Percentiles rank a stretch among this genome's conserved stretches.
These are phyloP conservation scores for Rhodotorula taiwanensis DNA, from an alignment of 768 basidiomycete genomes.

Conservation along the genomic window DNA sequence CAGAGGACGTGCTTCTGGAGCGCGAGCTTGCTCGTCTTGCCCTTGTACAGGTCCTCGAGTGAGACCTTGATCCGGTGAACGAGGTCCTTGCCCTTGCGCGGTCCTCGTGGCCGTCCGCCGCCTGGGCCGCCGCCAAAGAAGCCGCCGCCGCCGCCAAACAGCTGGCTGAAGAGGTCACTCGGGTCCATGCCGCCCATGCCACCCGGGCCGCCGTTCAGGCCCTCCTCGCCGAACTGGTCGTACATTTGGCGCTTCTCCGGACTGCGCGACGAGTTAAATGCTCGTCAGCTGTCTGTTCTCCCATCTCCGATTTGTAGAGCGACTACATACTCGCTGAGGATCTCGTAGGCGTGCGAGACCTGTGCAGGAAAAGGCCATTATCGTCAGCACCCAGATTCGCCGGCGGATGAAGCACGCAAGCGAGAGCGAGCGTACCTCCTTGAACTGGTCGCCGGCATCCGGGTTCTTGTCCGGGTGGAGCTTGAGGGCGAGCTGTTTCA, in stretches of 20 bases:
- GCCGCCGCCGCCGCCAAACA: slow-evolving; percentile 64
- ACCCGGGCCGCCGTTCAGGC: slow-evolving; percentile 62
- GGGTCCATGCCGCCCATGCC: slow-evolving; percentile 91
- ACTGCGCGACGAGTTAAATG: background rate
- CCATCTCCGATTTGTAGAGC: too few species aligned
- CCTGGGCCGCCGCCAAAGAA: slow-evolving; percentile 53
- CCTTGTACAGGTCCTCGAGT: slow-evolving; percentile 98
- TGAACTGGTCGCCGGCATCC: slow-evolving; percentile 93
- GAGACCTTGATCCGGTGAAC: slow-evolving; percentile 92
- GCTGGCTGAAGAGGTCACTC: slow-evolving; percentile 83
- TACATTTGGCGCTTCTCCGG: slow-evolving; percentile 49
- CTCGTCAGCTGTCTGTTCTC: background rate
- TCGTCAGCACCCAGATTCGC: slow-evolving; percentile 8
- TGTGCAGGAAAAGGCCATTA: slow-evolving; percentile 23
- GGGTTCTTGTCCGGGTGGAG: slow-evolving; percentile 61
- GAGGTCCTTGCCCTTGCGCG: slow-evolving; percentile 94
- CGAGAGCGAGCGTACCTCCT: slow-evolving; percentile 60
- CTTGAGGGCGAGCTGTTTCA: slow-evolving; percentile 36
- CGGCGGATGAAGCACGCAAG: background rate
- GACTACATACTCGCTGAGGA: slow-evolving; percentile 67
- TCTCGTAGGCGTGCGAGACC: slow-evolving; percentile 63
- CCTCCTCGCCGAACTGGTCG: slow-evolving; percentile 87
- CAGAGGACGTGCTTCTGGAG: slow-evolving; percentile 93
- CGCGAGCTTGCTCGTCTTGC: slow-evolving; percentile 96
- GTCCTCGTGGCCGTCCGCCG: slow-evolving; percentile 57